phyloP scores from a whole-genome alignment of 805 yeast species.

The Kazachstania viticola region DNA sequence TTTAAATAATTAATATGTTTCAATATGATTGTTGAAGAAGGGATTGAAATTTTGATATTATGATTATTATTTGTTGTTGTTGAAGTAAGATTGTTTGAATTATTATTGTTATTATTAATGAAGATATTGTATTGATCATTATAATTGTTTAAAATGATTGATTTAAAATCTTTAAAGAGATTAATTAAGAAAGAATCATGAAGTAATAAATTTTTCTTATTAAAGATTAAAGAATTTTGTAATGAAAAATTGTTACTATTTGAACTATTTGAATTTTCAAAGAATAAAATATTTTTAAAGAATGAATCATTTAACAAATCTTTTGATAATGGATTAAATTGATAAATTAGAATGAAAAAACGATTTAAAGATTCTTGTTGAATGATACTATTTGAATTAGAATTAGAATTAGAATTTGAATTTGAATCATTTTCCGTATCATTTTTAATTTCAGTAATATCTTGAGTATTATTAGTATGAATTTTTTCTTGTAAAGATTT shows the following conservation, averaged over 20 bases:
- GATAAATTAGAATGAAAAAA: not conserved
- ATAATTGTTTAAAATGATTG: constrained; percentile 7
- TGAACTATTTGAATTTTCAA: not conserved
- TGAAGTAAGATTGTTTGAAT: too few relatives aligned
- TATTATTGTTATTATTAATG: too few relatives aligned
- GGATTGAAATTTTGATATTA: not conserved
- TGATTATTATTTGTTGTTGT: too few relatives aligned
- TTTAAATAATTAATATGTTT: too few relatives aligned
- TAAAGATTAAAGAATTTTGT: constrained; percentile 5
- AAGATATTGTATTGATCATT: constrained; percentile 6
- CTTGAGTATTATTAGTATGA: not conserved
- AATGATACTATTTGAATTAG: not conserved
- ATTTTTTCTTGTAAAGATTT: too few relatives aligned
- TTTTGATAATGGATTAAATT: not conserved
- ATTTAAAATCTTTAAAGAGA: constrained; percentile 11
- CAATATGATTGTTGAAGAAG: not conserved
- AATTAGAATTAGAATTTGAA: not conserved
- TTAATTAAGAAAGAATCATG: constrained; percentile 13
- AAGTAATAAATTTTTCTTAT: constrained; percentile 8
- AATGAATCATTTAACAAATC: not conserved
- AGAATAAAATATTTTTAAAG: too few relatives aligned
- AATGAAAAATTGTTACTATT: not conserved
- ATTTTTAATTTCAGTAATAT: not conserved
- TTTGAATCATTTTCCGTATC: not conserved
- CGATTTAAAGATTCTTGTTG: not conserved